Evolutionary conservation across 2,329 filamentous ascomycete species (phyloP).

Genomic region (Ascochyta clinopodiicola): DNA sequence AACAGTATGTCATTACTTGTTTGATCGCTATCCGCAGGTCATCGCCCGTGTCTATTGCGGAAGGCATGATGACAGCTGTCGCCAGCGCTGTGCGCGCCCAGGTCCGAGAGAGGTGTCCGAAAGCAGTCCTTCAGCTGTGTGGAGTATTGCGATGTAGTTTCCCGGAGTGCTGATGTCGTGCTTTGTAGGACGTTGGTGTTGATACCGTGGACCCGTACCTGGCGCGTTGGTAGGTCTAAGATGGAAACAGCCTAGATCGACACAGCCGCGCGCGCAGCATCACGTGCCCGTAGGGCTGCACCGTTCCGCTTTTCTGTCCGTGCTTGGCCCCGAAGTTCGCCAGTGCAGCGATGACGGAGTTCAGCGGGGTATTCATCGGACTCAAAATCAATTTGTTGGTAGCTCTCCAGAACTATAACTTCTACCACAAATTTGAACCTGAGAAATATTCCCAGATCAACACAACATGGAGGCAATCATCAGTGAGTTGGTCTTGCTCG

Average conservation of each 20-base stretch:
- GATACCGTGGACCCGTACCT: conserved; percentile 26
- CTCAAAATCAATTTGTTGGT: conserved; percentile 24
- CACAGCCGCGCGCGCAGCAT: not conserved
- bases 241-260: not conserved
- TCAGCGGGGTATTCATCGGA: conserved; percentile 35
- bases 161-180: conserved; percentile 17
- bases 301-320: conserved; percentile 27
- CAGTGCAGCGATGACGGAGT: conserved; percentile 46
- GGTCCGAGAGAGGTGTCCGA: not conserved
- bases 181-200: conserved; percentile 14
- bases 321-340: conserved; percentile 7
- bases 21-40: conserved; percentile 57
- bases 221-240: conserved; percentile 13
- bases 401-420: conserved; percentile 30
- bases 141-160: not conserved
- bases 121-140: not conserved
- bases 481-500: conserved; percentile 24
- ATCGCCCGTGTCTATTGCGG: conserved; percentile 54
- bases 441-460: conserved; percentile 13
- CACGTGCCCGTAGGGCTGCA: conserved; percentile 14
- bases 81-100: conserved; percentile 6
- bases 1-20: conserved; percentile 49
- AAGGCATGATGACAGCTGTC: conserved; percentile 38
- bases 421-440: conserved; percentile 20
- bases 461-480: conserved; percentile 49